Percentiles rank a stretch among this genome's conserved stretches.
Conservation (phyloP, 2,329 filamentous ascomycete genomes). For the Furcasterigmium sp. region DNA sequence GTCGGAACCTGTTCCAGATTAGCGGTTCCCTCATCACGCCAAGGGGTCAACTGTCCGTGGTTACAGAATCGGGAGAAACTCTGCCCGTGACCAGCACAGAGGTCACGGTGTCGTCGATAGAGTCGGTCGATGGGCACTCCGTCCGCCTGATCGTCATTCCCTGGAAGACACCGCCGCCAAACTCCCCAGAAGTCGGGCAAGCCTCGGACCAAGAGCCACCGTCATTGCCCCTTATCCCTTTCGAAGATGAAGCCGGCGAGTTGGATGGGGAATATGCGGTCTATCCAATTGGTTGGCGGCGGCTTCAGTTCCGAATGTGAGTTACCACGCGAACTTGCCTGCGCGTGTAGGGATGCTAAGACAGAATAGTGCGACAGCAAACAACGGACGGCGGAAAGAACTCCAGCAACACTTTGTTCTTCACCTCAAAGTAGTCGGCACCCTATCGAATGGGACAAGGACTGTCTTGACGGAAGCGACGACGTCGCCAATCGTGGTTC, state of each 20-base stretch:
- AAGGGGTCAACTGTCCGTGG: slow-evolving; percentile 69
- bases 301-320: slow-evolving; percentile 82
- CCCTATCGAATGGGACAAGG: slow-evolving; percentile 77
- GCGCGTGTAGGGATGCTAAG: slow-evolving; percentile 11
- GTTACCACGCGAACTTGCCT: slow-evolving; percentile 18
- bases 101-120: slow-evolving; percentile 83
- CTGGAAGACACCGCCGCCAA: slow-evolving; percentile 91
- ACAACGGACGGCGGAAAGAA: slow-evolving; percentile 91
- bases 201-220: slow-evolving; percentile 78
- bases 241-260: slow-evolving; percentile 54
- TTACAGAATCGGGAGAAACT: slow-evolving; percentile 79
- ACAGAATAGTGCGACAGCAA: slow-evolving; percentile 71
- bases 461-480: slow-evolving; percentile 76
- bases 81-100: slow-evolving; percentile 80
- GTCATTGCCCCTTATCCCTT: slow-evolving; percentile 68
- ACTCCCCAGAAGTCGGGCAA: slow-evolving; percentile 61
- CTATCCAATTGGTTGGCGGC: slow-evolving; percentile 90
- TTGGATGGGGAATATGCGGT: slow-evolving; percentile 77
- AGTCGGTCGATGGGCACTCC: slow-evolving; percentile 87
- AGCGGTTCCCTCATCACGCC: slow-evolving; percentile 83
- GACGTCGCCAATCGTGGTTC: slow-evolving; percentile 88
- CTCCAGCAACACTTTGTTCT: slow-evolving; percentile 94
- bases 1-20: slow-evolving; percentile 92
- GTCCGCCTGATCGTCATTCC: slow-evolving; percentile 95
- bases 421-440: slow-evolving; percentile 79